Evolutionary conservation across 305 asterid species (phyloP).

Genomic region (Fraxinus velutina): DNA sequence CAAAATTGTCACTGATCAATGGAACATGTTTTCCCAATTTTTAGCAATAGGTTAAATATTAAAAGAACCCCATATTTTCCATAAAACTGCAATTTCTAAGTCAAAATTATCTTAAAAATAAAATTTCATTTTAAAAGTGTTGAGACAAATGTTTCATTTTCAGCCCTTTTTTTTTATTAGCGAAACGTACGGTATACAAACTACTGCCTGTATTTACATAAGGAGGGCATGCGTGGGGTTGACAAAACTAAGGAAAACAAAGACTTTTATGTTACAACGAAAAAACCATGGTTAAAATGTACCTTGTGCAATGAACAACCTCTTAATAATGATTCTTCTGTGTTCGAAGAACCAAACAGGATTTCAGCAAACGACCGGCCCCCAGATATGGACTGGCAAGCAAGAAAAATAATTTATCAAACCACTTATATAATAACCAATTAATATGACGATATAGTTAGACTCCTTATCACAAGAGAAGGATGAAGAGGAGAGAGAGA

Average conservation of each 20-base stretch:
- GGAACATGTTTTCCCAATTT: slow-evolving; percentile 1
- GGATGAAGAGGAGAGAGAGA: not conserved
- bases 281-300: slow-evolving; percentile 22
- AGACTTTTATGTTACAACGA: slow-evolving; percentile 8
- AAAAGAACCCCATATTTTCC: not conserved
- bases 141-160: not conserved
- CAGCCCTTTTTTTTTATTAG: not conserved
- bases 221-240: slow-evolving; percentile 6
- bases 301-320: slow-evolving; percentile 92
- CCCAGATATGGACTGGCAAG: slow-evolving; percentile 82
- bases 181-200: not conserved
- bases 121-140: slow-evolving; percentile 12
- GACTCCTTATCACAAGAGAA: not conserved
- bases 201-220: not conserved
- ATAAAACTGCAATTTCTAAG: not conserved
- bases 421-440: slow-evolving; percentile 17
- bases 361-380: slow-evolving; percentile 85
- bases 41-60: not conserved
- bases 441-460: not conserved
- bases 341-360: slow-evolving; percentile 64
- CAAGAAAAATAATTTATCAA: slow-evolving; percentile 28
- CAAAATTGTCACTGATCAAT: not conserved
- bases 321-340: slow-evolving; percentile 53
- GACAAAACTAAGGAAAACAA: not conserved
- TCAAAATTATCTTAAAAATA: slow-evolving; percentile 8